Base-by-base conservation (phyloP, 176 grass and related monocot species). In the Dendrocalamus sinicus region DNA sequence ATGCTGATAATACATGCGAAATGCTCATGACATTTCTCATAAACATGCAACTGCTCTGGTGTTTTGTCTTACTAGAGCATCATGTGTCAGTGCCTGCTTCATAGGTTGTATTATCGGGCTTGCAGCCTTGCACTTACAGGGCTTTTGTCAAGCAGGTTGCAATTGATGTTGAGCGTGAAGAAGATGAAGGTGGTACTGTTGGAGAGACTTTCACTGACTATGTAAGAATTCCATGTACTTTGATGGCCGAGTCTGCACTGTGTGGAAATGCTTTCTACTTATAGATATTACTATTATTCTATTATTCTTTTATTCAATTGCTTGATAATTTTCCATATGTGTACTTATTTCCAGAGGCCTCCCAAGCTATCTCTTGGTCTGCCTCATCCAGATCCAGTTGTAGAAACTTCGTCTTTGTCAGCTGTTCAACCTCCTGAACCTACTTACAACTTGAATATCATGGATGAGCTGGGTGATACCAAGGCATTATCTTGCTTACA, bases 121-220 rank as follows among this genome's bases (percentile, higher is more conserved):
- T 0, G 1, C 19, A 67, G 15, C 17, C 63, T 85, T 62, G 40
- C 54, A 40, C 68, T 91, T 74, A 84, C 74, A 62, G 59, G 8
- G 9, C 17, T 68, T 87, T 88, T 85, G 47, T 81, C 60, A 72
- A 72, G 9, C 81, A 98, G 96, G 93, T 96, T 26, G 96, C 96
- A 66, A 88, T 96, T 80, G 96, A 99, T 80, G 93, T 99, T 75
- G 96, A 96, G 84, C 93, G 93, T 4, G 96, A 99, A 83, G 96
- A 96, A 92, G 96, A 99, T 77, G 96, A 99, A 92, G 96, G 96
- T 45, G 96, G 96, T 11, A 89, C 78, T 45, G 67, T 88, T 76
- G 96, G 93, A 81, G 96, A 99, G 87, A 99, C 96, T 78, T 99
- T 99, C 76, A 99, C 88, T 16, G 96, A 99, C 68, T 99, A 99